A percentile compares a stretch with the other conserved stretches of the same genome.
These are phyloP conservation scores for Lentinula raphanica DNA, from an alignment of 768 basidiomycete species.

Conservation along the genomic window DNA sequence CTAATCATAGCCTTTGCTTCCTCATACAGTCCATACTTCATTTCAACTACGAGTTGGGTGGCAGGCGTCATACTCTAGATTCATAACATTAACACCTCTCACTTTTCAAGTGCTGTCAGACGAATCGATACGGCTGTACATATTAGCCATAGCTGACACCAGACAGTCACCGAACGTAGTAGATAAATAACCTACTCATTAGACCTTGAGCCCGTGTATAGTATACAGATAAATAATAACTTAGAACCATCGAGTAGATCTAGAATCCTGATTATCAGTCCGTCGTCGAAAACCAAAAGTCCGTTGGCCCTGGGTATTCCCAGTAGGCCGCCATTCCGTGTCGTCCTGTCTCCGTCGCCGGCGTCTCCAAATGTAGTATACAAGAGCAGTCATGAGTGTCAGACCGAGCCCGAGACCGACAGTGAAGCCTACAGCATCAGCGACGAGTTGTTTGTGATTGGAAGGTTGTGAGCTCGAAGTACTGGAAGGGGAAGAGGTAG, in stretches of 20 bases:
- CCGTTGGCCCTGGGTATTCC: neutral
- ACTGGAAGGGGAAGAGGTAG: neutral
- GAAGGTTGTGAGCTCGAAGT: neutral
- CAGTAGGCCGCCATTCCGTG: neutral
- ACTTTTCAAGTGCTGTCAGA: too few relatives aligned
- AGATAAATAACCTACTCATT: too few relatives aligned
- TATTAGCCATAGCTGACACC: too few relatives aligned
- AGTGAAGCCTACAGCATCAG: slow-evolving; percentile 29
- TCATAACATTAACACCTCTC: too few relatives aligned
- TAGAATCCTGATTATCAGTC: slow-evolving; percentile 4
- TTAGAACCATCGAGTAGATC: slow-evolving; percentile 7
- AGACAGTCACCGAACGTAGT: too few relatives aligned
- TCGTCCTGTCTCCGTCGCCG: slow-evolving; percentile 15
- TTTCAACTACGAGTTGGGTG: too few relatives aligned
- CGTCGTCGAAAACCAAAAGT: slow-evolving; percentile 1
- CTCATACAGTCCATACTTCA: too few relatives aligned
- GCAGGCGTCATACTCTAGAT: too few relatives aligned
- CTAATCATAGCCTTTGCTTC: too few relatives aligned
- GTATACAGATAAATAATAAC: too few relatives aligned
- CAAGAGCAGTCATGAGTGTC: slow-evolving; percentile 18
- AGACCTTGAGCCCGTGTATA: too few relatives aligned
- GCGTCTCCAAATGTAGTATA: slow-evolving; percentile 23
- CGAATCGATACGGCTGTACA: too few relatives aligned
- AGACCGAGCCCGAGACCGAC: slow-evolving; percentile 30
- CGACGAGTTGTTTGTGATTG: slow-evolving; percentile 12